A percentile compares a stretch with the other conserved stretches of the same genome.
These are phyloP conservation scores for Cutaneotrichosporon sp. DNA, from an alignment of 1,284 basidiomycete genomes.

Conservation along the genomic window DNA sequence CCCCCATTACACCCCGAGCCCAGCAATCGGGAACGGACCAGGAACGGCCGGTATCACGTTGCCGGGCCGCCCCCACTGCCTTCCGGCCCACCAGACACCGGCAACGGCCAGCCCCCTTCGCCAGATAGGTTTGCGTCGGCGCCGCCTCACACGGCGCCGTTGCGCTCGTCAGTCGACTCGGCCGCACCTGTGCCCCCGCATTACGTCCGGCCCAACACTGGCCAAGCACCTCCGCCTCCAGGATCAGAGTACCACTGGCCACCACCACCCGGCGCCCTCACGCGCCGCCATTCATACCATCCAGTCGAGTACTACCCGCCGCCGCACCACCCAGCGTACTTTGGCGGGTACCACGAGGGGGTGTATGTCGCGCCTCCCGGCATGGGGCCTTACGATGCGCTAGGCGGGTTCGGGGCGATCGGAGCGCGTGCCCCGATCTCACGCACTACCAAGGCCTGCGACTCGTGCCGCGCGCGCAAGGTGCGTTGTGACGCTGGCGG, in stretches of 20 bases:
- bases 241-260: neutral
- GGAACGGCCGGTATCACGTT: too few relatives aligned
- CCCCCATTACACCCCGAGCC: too few relatives aligned
- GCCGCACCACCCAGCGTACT: neutral
- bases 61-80: too few relatives aligned
- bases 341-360: neutral
- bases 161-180: too few relatives aligned
- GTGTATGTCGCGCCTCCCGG: neutral
- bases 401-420: neutral
- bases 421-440: constrained; percentile 40
- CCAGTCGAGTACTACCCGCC: neutral
- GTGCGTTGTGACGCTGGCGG: constrained; percentile 45
- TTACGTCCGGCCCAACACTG: constrained; percentile 1
- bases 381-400: neutral
- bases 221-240: neutral
- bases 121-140: too few relatives aligned
- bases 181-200: neutral
- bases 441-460: constrained; percentile 44
- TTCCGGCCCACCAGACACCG: too few relatives aligned
- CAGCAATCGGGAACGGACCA: too few relatives aligned
- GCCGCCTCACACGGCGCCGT: too few relatives aligned
- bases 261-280: neutral
- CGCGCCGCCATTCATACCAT: constrained; percentile 8
- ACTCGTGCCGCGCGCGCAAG: constrained; percentile 42
- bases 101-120: too few relatives aligned